These are phyloP conservation scores for Schwanniomyces occidentalis DNA, from an alignment of 805 yeast genomes.

Conservation along the genomic window DNA sequence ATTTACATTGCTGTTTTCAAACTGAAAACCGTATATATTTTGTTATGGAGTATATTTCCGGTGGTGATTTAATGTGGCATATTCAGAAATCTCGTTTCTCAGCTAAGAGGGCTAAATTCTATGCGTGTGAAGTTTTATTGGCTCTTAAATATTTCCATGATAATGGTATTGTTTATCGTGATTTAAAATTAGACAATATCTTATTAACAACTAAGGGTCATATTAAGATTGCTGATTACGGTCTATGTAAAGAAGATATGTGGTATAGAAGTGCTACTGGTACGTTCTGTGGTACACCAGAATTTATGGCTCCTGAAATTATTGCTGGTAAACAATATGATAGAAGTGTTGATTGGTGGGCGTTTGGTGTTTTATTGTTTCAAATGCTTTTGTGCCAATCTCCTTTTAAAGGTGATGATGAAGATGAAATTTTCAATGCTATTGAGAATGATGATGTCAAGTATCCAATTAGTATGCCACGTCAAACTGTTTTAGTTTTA, in stretches of 20 bases:
- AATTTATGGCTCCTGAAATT: conserved; percentile 98
- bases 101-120: conserved; percentile 90
- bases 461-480: conserved; percentile 96
- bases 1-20: conserved; percentile 93
- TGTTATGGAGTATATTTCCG: conserved; percentile 97
- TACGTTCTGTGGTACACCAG: conserved; percentile 99
- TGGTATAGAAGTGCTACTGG: conserved; percentile 82
- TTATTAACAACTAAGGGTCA: conserved; percentile 88
- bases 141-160: conserved; percentile 94
- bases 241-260: conserved; percentile 93
- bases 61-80: conserved; percentile 99
- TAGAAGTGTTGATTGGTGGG: conserved; percentile 99
- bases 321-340: conserved; percentile 90
- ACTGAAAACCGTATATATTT: conserved; percentile 96
- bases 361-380: conserved; percentile 92
- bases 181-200: conserved; percentile 92
- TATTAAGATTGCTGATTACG: conserved; percentile 95
- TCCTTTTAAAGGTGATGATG: conserved; percentile 96
- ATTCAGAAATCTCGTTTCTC: conserved; percentile 91
- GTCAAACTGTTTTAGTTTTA: conserved; percentile 91
- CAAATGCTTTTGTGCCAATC: conserved; percentile 97
- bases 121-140: conserved; percentile 92
- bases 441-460: conserved; percentile 94
- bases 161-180: conserved; percentile 94
- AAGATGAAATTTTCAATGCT: conserved; percentile 95